These are phyloP conservation scores for Lactuca sativa DNA, from an alignment of 129 eudicot species.

Conservation along the genomic window DNA sequence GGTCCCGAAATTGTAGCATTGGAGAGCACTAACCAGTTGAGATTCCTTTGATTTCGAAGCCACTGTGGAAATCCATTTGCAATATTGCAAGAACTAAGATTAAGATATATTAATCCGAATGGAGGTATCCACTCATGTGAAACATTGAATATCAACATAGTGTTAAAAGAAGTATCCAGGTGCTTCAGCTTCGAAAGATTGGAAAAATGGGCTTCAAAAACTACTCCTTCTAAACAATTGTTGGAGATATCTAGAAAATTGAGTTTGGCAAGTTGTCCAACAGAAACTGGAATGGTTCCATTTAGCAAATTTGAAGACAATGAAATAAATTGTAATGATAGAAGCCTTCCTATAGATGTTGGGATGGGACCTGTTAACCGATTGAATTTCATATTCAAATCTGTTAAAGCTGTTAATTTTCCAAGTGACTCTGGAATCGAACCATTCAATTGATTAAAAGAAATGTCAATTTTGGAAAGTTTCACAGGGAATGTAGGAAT, in stretches of 20 bases:
- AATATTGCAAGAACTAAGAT: conserved; percentile 15
- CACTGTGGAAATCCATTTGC: conserved; percentile 21
- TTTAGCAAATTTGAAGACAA: conserved; percentile 4
- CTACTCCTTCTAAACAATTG: no score
- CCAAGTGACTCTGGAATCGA: neutral
- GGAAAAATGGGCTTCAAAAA: no score
- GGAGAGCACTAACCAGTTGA: conserved; percentile 2
- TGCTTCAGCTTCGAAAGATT: no score
- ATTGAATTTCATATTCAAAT: neutral
- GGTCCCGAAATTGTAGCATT: conserved; percentile 18
- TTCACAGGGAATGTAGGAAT: no score
- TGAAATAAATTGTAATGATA: neutral
- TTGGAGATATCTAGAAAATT: no score
- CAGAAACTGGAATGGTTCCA: neutral
- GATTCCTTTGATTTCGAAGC: conserved; percentile 21
- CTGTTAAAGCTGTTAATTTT: neutral
- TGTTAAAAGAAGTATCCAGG: no score
- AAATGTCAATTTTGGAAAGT: no score
- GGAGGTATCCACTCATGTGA: no score
- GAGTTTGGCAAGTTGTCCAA: no score
- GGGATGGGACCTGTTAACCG: no score
- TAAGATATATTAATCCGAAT: no score
- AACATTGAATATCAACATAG: no score
- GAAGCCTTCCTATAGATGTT: conserved; percentile 10
- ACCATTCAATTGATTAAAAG: neutral